phyloP scores from a whole-genome alignment of 2,329 filamentous ascomycete species.

The Grosmannia penicillata region DNA sequence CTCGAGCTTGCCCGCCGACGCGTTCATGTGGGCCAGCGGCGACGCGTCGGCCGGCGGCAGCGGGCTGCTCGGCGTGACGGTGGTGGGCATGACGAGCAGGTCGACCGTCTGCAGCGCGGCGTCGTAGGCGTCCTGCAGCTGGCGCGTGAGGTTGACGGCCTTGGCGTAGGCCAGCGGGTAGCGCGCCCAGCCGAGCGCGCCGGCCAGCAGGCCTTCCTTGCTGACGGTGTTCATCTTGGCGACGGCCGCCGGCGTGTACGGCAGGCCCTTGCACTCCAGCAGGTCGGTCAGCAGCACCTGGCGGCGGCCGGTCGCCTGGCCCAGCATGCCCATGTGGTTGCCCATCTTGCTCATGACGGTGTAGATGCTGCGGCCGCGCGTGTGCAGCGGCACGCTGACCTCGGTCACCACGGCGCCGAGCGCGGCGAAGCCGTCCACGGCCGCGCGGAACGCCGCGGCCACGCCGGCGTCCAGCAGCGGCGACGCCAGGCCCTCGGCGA shows the following conservation, averaged over 20 bases:
- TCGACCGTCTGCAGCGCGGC: constrained; percentile 19
- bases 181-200: constrained; percentile 21
- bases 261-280: constrained; percentile 5
- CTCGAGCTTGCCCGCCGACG: constrained; percentile 4
- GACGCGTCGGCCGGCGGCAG: constrained; percentile 6
- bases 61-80: constrained; percentile 5
- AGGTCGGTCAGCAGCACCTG: constrained; percentile 12
- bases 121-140: constrained; percentile 22
- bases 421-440: constrained; percentile 13
- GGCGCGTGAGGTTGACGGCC: constrained; percentile 22
- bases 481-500: constrained; percentile 14
- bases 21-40: constrained; percentile 5
- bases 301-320: constrained; percentile 12
- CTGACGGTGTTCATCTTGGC: constrained; percentile 5
- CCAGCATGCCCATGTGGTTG: constrained; percentile 19
- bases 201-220: constrained; percentile 22
- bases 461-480: constrained; percentile 14
- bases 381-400: constrained; percentile 17
- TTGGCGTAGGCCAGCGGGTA: constrained; percentile 23
- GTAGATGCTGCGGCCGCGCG: constrained; percentile 10
- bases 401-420: constrained; percentile 15
- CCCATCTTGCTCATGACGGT: constrained; percentile 15
- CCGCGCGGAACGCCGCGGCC: constrained; percentile 12
- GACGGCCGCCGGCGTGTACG: constrained; percentile 5
- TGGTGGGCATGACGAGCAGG: constrained; percentile 25